These are phyloP conservation scores for Gonapodya prolifera DNA, from an alignment of 192 early-diverging fungal species.

Conservation along the genomic window DNA sequence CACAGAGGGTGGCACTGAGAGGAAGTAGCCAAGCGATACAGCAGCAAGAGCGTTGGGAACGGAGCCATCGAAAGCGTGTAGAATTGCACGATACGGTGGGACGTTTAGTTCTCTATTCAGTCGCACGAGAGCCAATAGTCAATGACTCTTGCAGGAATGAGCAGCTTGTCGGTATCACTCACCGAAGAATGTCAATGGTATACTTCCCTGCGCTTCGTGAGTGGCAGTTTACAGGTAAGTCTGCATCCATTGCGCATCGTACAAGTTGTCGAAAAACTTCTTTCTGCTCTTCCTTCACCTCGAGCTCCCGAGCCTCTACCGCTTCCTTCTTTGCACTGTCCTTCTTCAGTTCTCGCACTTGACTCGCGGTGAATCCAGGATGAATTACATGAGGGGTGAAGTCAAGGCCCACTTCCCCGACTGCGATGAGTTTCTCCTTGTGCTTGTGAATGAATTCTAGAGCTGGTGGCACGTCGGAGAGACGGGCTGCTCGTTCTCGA, in stretches of 20 bases:
- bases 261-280: slow-evolving; percentile 32
- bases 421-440: neutral
- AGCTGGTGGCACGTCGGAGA: slow-evolving; percentile 28
- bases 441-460: slow-evolving; percentile 6
- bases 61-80: slow-evolving; percentile 13
- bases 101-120: slow-evolving; percentile 37
- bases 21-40: slow-evolving; percentile 31
- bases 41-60: neutral
- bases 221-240: slow-evolving; percentile 40
- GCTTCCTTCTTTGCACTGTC: too few relatives aligned
- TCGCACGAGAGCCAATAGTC: slow-evolving; percentile 37
- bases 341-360: slow-evolving; percentile 18
- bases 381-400: slow-evolving; percentile 30
- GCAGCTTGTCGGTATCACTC: too few relatives aligned
- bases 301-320: too few relatives aligned
- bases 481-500: slow-evolving; percentile 16
- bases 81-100: slow-evolving; percentile 24
- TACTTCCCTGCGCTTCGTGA: slow-evolving; percentile 42
- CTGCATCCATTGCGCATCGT: slow-evolving; percentile 24
- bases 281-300: slow-evolving; percentile 30
- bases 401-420: slow-evolving; percentile 28
- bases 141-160: slow-evolving; percentile 29
- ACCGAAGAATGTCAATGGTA: slow-evolving; percentile 30
- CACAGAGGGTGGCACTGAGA: slow-evolving; percentile 41
- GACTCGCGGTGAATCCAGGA: slow-evolving; percentile 14